Evolutionary conservation across 2,329 filamentous ascomycete species (phyloP), one percentile per base, ranked within the genome.

Genomic region (Hypoxylon sp.): DNA sequence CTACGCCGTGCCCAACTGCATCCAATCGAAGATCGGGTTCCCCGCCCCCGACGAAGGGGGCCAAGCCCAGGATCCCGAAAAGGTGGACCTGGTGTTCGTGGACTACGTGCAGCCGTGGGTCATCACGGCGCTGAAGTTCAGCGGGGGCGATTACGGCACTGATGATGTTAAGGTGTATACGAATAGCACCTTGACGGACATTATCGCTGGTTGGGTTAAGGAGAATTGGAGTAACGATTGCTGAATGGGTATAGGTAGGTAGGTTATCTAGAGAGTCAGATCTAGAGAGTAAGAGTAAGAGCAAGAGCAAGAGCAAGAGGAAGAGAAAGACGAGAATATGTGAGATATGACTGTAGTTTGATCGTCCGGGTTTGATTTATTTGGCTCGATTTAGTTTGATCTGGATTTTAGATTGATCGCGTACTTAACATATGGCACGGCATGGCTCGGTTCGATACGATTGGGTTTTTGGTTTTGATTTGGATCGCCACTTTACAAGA

Each of bases 71-170:
- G 82, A 87, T 14, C 92, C 93, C 0, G 87, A 91, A 57, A 90
- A 80, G 0, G 93, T 99, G 0, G 95, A 98, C 78, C 78, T 99
- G 6, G 89, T 98, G 13, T 99, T 97, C 76, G 88, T 97, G 63
- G 94, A 97, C 77, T 99, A 98, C 78, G 90, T 98, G 36, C 87
- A 96, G 79, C 90, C 90, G 9, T 97, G 92, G 87, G 82, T 98
- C 41, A 79, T 97, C 17, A 81, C 91, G 10, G 94, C 93, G 2
- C 82, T 97, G 67, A 89, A 90, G 71, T 85, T 87, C 68, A 81
- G 80, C 25, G 87, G 87, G 0, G 84, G 83, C 1, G 82, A 84
- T 25, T 89, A 86, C 61, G 79, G 69, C 21, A 76, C 79, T 7
- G 76, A 79, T 3, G 83, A 89, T 71, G 83, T 89, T 0, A 73